Evolutionary conservation across 163 green algal species (phyloP).

Genomic region (Coccomyxa subellipsoidea): DNA sequence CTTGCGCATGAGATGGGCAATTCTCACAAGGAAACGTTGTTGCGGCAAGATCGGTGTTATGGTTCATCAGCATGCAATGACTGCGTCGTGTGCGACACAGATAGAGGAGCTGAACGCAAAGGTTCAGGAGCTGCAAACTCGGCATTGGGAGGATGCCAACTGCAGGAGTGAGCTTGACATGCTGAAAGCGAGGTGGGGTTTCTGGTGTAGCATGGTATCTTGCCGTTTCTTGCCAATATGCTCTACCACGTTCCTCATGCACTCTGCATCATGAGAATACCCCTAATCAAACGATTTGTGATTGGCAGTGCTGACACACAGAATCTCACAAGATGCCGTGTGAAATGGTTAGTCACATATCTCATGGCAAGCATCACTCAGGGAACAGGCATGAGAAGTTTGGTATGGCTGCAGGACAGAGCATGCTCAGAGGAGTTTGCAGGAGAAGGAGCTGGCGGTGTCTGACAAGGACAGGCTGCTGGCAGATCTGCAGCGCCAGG

Average conservation of each 20-base stretch:
- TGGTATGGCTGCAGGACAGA: background rate
- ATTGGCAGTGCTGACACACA: no score
- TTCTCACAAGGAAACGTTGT: no score
- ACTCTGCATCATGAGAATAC: no score
- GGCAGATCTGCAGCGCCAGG: slow-evolving; percentile 1
- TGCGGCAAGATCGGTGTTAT: no score
- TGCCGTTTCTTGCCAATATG: background rate
- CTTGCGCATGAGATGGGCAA: no score
- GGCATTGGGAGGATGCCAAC: background rate
- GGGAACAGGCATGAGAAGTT: background rate
- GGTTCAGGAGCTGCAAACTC: background rate
- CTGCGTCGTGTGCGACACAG: background rate
- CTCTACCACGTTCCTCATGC: background rate
- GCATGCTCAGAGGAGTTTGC: background rate
- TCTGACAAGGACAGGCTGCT: slow-evolving; percentile 7
- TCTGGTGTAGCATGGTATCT: background rate
- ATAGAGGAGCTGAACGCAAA: slow-evolving; percentile 3
- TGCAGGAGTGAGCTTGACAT: background rate
- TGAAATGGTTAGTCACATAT: no score
- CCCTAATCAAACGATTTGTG: no score
- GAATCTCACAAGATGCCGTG: no score
- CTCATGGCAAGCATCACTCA: no score
- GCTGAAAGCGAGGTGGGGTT: background rate
- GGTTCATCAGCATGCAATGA: no score
- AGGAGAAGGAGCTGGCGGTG: background rate